These are phyloP conservation scores for Pseudocohnilembus persalinus DNA, from an alignment of 169 alveolate genomes.

Conservation along the genomic window DNA sequence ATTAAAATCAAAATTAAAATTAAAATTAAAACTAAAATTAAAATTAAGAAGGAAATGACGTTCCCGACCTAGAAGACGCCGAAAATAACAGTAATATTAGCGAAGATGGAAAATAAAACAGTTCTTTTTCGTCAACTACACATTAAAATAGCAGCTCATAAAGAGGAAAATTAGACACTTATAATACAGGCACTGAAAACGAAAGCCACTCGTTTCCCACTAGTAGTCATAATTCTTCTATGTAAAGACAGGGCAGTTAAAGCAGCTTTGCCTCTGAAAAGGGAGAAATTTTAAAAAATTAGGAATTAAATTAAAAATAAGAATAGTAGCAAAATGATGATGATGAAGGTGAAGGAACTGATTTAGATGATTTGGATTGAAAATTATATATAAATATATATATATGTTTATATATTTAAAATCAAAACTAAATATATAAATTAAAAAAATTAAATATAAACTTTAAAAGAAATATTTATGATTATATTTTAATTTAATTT, in stretches of 20 bases:
- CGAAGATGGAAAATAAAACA: background rate
- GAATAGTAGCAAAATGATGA: background rate
- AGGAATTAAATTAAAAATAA: background rate
- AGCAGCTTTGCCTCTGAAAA: background rate
- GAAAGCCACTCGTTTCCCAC: background rate
- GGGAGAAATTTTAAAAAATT: no score
- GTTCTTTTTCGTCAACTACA: background rate
- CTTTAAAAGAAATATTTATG: no score
- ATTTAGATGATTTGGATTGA: slow-evolving; percentile 30
- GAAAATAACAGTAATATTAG: no score
- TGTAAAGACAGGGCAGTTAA: background rate
- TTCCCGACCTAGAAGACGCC: slow-evolving; percentile 13
- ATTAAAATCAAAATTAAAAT: background rate
- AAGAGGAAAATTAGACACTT: background rate
- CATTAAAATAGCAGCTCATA: background rate
- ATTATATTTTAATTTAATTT: no score
- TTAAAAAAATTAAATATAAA: no score
- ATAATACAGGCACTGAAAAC: slow-evolving; percentile 15
- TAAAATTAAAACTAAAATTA: background rate
- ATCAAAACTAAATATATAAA: no score
- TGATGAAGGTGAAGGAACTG: background rate
- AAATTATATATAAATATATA: no score
- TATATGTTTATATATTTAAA: no score
- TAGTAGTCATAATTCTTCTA: slow-evolving; percentile 8
- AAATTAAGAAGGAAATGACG: background rate